Base-by-base conservation (phyloP, 2,329 filamentous ascomycete genomes). In the Xylaria sp. region DNA sequence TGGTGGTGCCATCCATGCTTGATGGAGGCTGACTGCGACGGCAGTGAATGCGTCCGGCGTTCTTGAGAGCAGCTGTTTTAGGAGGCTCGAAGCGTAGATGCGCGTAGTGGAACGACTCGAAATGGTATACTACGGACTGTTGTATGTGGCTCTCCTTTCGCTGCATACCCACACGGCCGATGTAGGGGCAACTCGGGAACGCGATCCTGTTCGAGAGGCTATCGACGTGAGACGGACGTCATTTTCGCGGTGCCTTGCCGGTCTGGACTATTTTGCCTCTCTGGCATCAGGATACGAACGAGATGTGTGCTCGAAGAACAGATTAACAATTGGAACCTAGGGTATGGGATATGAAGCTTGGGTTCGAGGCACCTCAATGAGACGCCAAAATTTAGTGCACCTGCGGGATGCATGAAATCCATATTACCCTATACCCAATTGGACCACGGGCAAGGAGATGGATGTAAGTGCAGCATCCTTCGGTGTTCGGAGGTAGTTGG, bases 381-480 rank as follows among this genome's bases (percentile, higher is more conserved):
- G 59, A 56, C 47, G 25, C 60, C 48, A 58, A n/a, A 58, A 54
- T 55, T 59, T 57, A 60, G 62, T 44, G 62, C 53, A 59, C 31
- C 53, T 63, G 49, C 44, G 44, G 49, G 53, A 55, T 65, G 54
- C 53, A 55, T 57, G 19, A 54, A 60, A 38, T 33, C 52, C 40
- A 61, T 58, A 60, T 63, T 63, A 49, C 31, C 35, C 52, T 47
- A 62, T 44, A 53, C 55, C 60, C 56, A 51, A 65, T 65, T 54
- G 38, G 60, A 53, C 44, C 53, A 59, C 33, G 41, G 52, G 38
- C 25, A 41, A 49, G 41, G 37, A 53, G 43, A 54, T 53, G 35
- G 48, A 40, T 47, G 40, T 37, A 29, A 37, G 29, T 54, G 21
- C 4, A 58, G 54, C 46, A 48, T 48, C 27, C 27, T 49, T 25